phyloP scores from a whole-genome alignment of 2,329 filamentous ascomycete genomes.

The Aaosphaeria arxii region DNA sequence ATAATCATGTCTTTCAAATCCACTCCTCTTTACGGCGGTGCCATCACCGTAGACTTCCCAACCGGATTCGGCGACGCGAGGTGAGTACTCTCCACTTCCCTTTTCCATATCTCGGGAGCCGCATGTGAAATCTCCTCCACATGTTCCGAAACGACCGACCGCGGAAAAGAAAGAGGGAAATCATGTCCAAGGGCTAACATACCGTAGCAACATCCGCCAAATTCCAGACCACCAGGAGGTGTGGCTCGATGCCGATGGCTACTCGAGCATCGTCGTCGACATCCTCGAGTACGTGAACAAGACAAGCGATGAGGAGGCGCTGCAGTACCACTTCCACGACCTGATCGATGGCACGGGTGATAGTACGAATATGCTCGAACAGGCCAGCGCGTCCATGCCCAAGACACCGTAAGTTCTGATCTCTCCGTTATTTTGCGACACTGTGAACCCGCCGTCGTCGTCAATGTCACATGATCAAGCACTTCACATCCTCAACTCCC shows the following conservation, averaged over 20 bases:
- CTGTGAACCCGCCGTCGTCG: too few species aligned
- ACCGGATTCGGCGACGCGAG: slow-evolving; percentile 69
- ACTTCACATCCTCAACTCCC: too few species aligned
- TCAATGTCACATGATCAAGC: too few species aligned
- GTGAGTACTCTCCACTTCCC: slow-evolving; percentile 42
- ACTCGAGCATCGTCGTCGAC: slow-evolving; percentile 85
- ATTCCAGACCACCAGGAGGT: slow-evolving; percentile 90
- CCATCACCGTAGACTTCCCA: slow-evolving; percentile 67
- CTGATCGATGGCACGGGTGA: slow-evolving; percentile 40
- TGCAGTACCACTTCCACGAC: slow-evolving; percentile 50
- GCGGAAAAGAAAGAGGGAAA: slow-evolving; percentile 2
- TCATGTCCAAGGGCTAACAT: too few species aligned
- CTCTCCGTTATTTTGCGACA: background rate
- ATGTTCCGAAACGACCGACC: too few species aligned
- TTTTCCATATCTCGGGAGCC: slow-evolving; percentile 2
- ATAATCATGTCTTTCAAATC: slow-evolving; percentile 54
- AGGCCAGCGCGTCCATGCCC: slow-evolving; percentile 23
- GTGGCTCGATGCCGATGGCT: slow-evolving; percentile 78
- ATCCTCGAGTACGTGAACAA: slow-evolving; percentile 77
- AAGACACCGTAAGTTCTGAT: slow-evolving; percentile 37
- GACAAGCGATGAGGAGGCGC: slow-evolving; percentile 66
- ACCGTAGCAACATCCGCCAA: slow-evolving; percentile 64
- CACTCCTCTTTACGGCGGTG: slow-evolving; percentile 69
- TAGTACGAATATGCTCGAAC: slow-evolving; percentile 31
- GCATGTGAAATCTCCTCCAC: background rate